Evolutionary conservation across 768 basidiomycete genomes (phyloP).

Genomic region (Termitomyces eurrhizus): DNA sequence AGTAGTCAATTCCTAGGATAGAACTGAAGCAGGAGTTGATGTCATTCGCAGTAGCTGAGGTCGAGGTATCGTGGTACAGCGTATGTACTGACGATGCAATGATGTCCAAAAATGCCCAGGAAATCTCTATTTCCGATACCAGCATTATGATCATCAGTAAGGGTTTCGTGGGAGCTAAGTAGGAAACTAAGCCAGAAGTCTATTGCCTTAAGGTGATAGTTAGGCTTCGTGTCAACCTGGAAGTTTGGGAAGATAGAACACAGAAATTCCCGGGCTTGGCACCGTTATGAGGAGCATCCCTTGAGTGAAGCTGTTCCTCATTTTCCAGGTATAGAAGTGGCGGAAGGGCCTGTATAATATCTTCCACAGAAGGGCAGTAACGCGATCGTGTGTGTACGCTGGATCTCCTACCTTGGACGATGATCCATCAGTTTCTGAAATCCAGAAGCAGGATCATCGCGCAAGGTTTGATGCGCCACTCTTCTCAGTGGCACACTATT

Average conservation of each 20-base stretch:
- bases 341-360: constrained; percentile 16
- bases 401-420: constrained; percentile 15
- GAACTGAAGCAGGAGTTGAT: constrained; percentile 21
- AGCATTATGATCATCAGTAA: constrained; percentile 17
- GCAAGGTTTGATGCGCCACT: constrained; percentile 19
- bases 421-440: constrained; percentile 14
- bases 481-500: constrained; percentile 22
- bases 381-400: not conserved
- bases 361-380: constrained; percentile 23
- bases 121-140: constrained; percentile 24
- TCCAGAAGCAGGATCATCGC: constrained; percentile 7
- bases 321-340: constrained; percentile 20
- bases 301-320: constrained; percentile 16
- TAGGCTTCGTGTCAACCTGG: too few species aligned
- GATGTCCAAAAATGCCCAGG: constrained; percentile 27
- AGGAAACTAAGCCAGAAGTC: constrained; percentile 9
- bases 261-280: constrained; percentile 31
- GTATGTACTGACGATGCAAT: constrained; percentile 24
- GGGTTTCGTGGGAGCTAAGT: constrained; percentile 9
- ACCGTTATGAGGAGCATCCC: constrained; percentile 27
- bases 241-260: not conserved
- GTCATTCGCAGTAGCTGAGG: constrained; percentile 25
- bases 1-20: constrained; percentile 25
- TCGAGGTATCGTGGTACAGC: not conserved
- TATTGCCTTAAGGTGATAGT: not conserved